Conservation (phyloP, 1,284 basidiomycete genomes). For the Sporisorium reilianum region DNA sequence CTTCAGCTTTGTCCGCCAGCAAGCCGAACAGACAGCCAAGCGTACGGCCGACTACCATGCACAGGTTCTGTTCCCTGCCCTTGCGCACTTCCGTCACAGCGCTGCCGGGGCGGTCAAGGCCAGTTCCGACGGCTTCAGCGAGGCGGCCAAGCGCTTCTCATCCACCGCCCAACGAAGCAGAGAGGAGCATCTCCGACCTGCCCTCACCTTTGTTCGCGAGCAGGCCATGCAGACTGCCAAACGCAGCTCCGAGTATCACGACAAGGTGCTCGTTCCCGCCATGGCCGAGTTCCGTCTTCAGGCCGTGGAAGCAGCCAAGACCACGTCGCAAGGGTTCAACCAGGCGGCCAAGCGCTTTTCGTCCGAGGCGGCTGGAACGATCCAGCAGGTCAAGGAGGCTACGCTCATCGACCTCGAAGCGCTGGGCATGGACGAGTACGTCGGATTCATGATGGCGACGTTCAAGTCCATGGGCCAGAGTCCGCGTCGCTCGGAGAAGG, state of each 20-base stretch:
- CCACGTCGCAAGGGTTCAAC: conserved; percentile 29
- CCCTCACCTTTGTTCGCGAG: conserved; percentile 13
- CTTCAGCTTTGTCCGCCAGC: conserved; percentile 15
- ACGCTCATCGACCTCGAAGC: conserved; percentile 33
- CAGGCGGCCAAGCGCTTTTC: conserved; percentile 35
- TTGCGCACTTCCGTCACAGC: conserved; percentile 15
- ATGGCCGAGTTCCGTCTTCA: conserved; percentile 17
- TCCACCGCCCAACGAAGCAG: conserved; percentile 16
- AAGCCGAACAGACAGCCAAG: conserved; percentile 18
- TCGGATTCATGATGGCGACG: conserved; percentile 32
- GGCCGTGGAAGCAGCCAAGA: conserved; percentile 25
- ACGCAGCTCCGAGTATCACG: conserved; percentile 20
- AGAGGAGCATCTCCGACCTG: conserved; percentile 22
- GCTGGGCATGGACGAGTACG: conserved; percentile 30
- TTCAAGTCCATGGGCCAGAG: conserved; percentile 16
- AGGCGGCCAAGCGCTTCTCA: conserved; percentile 33
- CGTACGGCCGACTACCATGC: conserved; percentile 19
- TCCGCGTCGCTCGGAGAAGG: neutral
- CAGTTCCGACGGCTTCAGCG: conserved; percentile 27
- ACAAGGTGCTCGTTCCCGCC: conserved; percentile 22
- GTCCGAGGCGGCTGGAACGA: conserved; percentile 21
- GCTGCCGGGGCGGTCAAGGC: conserved; percentile 23
- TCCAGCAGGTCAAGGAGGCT: conserved; percentile 28
- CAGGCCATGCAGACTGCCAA: conserved; percentile 22
- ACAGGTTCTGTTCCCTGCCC: conserved; percentile 16